Evolutionary conservation across 306 rosid species (phyloP), one percentile per base, ranked within the genome.

Genomic region (Astragalus glycyphyllos): DNA sequence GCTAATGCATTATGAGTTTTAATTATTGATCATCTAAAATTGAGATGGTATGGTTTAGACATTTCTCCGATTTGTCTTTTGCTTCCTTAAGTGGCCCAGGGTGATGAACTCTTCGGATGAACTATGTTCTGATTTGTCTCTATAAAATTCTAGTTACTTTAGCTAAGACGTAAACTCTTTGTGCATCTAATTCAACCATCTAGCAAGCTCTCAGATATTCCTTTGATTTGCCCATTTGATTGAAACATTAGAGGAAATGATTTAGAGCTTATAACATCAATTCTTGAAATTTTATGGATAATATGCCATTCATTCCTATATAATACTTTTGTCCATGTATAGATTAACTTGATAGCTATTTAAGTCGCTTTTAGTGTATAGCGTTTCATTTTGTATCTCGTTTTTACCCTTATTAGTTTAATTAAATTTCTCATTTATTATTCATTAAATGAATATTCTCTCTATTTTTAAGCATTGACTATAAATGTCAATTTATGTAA

Each of bases 111-210:
- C 95, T 90, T 66, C 97, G 78, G 9, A 89, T 68, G 71, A 90
- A 83, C 74, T 86, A 75, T 55, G 97, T 88, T 66, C 86, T 80
- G 71, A 88, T 90, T 83, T 88, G 95, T 81, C 97, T 84, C 69
- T 90, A 95, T 64, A 90, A 83, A 61, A 37, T 76, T 76, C 81
- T 83, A 14, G 91, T 89, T 11, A 95, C 95, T 78, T 59, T 86
- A 53, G 92, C 97, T 75, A 90, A 83, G 26, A 90, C 71, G 78
- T 90, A 92, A 4, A 95, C 86, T 82, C 95, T 77, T 51, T 92
- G 79, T 1, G 97, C 92, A 74, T 90, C 97, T 72, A 88, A 61
- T 80, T 88, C 97, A 32, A 95, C 97, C 97, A 90, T 90, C 81
- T 90, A 95, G 45, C 97, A 95, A 71, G 95, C 95, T 83, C 97